phyloP scores from a whole-genome alignment of 2,329 filamentous ascomycete genomes.

The Sarocladiaceae sp. region DNA sequence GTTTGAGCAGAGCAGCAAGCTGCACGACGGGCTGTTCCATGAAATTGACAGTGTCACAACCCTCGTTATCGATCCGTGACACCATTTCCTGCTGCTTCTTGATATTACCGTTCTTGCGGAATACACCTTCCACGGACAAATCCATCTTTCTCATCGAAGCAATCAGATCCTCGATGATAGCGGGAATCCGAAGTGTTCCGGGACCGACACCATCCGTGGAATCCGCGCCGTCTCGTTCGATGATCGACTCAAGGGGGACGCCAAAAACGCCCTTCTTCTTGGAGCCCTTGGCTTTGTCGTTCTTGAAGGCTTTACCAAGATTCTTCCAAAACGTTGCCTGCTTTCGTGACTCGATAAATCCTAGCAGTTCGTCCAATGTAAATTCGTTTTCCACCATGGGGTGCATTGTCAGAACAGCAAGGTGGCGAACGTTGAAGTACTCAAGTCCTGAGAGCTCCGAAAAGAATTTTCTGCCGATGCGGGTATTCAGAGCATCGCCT shows the following conservation, averaged over 20 bases:
- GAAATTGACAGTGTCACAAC: conserved; percentile 80
- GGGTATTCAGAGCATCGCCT: conserved; percentile 50
- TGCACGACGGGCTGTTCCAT: conserved; percentile 89
- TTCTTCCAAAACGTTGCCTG: conserved; percentile 95
- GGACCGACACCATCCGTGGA: conserved; percentile 97
- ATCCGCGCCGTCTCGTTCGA: conserved; percentile 91
- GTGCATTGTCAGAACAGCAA: conserved; percentile 93
- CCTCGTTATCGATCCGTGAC: conserved; percentile 80
- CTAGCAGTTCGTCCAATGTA: conserved; percentile 86
- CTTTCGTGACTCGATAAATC: conserved; percentile 89
- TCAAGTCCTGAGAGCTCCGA: conserved; percentile 92
- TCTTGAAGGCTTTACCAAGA: conserved; percentile 93
- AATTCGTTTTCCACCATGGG: conserved; percentile 87
- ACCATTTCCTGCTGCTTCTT: conserved; percentile 84
- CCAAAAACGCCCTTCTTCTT: conserved; percentile 97
- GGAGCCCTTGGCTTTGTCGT: conserved; percentile 68
- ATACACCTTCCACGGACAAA: conserved; percentile 96
- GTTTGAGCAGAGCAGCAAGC: conserved; percentile 88
- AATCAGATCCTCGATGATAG: conserved; percentile 92
- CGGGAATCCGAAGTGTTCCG: conserved; percentile 82
- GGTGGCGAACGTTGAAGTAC: conserved; percentile 94
- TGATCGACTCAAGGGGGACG: conserved; percentile 79
- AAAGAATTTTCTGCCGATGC: conserved; percentile 75
- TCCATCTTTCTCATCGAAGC: conserved; percentile 98
- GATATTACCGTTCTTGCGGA: conserved; percentile 99